Evolutionary conservation across 2,329 filamentous ascomycete genomes (phyloP).

Genomic region (Trichoderma oligosporum): DNA sequence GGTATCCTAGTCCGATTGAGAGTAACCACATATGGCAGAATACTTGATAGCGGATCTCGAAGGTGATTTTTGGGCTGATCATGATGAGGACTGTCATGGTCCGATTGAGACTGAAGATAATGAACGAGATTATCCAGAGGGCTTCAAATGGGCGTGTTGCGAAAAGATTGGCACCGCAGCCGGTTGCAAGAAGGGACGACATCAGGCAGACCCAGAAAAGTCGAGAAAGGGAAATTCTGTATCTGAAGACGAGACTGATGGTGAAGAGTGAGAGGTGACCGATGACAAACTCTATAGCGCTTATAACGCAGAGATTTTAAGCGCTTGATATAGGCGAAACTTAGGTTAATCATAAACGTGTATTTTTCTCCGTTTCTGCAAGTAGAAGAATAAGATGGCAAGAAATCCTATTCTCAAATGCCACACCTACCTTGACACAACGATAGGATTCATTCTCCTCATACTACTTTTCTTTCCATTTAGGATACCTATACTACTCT

Average conservation of each 20-base stretch:
- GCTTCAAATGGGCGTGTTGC: slow-evolving; percentile 2
- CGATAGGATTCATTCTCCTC: too few species aligned
- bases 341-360: too few species aligned
- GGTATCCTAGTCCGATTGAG: neutral
- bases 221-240: neutral
- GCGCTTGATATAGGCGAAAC: neutral
- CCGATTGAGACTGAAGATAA: neutral
- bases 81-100: neutral
- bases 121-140: neutral
- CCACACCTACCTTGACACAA: too few species aligned
- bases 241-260: neutral
- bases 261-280: neutral
- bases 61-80: neutral
- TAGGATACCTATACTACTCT: too few species aligned
- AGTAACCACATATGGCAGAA: neutral
- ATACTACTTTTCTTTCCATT: too few species aligned
- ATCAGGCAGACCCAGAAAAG: slow-evolving; percentile 1
- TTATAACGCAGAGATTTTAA: neutral
- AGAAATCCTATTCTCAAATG: too few species aligned
- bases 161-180: neutral
- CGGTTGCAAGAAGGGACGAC: neutral
- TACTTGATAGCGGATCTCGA: neutral
- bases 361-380: too few species aligned
- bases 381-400: too few species aligned
- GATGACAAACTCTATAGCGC: neutral